phyloP scores from a whole-genome alignment of 2,329 filamentous ascomycete genomes.

The Paraconiothyrium brasiliense region DNA sequence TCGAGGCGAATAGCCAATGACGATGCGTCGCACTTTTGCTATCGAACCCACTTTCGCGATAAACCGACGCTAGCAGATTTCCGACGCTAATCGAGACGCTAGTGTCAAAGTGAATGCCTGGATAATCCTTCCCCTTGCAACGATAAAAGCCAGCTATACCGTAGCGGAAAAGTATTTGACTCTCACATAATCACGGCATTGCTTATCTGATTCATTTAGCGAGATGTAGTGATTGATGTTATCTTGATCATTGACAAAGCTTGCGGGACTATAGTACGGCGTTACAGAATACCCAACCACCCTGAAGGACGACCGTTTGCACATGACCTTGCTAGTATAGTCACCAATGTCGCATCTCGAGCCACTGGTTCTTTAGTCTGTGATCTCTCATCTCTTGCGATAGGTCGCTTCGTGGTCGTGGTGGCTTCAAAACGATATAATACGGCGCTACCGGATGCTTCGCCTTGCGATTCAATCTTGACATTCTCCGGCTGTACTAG shows the following conservation, averaged over 20 bases:
- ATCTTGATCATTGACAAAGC: no score
- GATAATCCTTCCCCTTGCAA: no score
- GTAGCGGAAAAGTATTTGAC: no score
- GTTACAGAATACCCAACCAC: constrained; percentile 1
- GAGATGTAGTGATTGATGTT: no score
- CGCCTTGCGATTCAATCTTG: not conserved
- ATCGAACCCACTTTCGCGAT: not conserved
- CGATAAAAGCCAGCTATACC: no score
- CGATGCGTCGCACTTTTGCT: not conserved
- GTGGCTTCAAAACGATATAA: not conserved
- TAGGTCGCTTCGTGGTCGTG: not conserved
- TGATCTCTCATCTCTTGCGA: constrained; percentile 3
- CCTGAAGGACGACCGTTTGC: constrained; percentile 5
- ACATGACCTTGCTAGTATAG: constrained; percentile 6
- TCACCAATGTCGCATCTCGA: constrained; percentile 5
- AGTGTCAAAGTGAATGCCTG: no score
- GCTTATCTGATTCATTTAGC: no score
- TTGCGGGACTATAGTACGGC: not conserved
- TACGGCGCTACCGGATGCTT: not conserved
- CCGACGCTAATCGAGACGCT: not conserved
- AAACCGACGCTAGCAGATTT: constrained; percentile 6
- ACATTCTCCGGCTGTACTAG: not conserved
- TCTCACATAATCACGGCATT: no score
- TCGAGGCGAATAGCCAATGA: not conserved
- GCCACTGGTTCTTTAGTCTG: not conserved